These are phyloP conservation scores for Fusarium pseudonygamai DNA, from an alignment of 2,329 filamentous ascomycete species.

Conservation along the genomic window DNA sequence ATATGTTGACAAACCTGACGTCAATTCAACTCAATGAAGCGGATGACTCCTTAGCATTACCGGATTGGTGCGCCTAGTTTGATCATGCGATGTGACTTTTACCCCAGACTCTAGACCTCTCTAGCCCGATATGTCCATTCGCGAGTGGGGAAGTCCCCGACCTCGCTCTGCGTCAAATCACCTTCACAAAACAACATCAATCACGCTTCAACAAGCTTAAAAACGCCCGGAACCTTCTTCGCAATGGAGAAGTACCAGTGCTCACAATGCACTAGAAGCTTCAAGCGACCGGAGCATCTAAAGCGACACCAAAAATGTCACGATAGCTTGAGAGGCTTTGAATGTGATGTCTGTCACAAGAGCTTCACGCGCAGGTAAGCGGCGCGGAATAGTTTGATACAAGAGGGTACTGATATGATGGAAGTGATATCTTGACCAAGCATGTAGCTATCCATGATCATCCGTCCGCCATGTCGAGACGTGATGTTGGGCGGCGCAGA, in stretches of 20 bases:
- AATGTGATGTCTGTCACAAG: conserved; percentile 28
- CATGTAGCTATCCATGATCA: conserved; percentile 3
- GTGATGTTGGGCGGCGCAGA: neutral
- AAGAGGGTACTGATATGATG: rapidly evolving
- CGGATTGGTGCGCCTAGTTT: neutral
- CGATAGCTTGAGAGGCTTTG: conserved; percentile 12
- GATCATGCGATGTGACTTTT: neutral
- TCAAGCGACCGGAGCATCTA: conserved; percentile 35
- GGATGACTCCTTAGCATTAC: rapidly evolving
- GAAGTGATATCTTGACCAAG: conserved; percentile 1
- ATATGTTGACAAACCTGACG: neutral
- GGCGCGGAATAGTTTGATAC: rapidly evolving
- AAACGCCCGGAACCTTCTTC: neutral
- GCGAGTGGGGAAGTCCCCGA: neutral
- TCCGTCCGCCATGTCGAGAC: neutral
- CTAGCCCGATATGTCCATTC: neutral
- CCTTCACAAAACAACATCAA: neutral
- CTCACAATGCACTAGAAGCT: conserved; percentile 18
- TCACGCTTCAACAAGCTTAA: neutral
- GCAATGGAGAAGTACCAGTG: conserved; percentile 25
- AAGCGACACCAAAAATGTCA: conserved; percentile 33
- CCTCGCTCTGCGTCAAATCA: neutral
- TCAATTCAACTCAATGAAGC: neutral
- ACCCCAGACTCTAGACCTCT: neutral
- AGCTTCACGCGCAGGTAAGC: conserved; percentile 32